Conservation (phyloP, 2,329 filamentous ascomycete genomes). For the Talaromyces atroroseus region DNA sequence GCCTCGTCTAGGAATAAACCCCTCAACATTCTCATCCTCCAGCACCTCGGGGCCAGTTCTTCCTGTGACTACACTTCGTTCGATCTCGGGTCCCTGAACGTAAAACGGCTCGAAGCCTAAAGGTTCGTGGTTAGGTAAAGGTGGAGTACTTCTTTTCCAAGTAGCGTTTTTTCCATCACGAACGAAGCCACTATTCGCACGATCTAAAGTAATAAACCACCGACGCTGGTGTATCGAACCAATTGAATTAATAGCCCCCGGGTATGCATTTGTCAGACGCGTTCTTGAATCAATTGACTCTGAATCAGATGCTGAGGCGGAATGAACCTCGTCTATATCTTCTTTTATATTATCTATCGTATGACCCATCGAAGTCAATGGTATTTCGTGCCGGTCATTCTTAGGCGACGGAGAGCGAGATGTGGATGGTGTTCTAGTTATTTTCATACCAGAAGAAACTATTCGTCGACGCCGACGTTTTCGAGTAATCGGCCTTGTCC, state of each 20-base stretch:
- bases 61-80: constrained; percentile 64
- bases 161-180: constrained; percentile 16
- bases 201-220: constrained; percentile 63
- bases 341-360: constrained; percentile 14
- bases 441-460: constrained; percentile 7
- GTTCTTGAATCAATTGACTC: constrained; percentile 52
- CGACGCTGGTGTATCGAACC: constrained; percentile 61
- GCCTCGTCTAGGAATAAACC: constrained; percentile 54
- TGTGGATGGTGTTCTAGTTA: constrained; percentile 17
- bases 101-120: constrained; percentile 54
- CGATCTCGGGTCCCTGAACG: constrained; percentile 55
- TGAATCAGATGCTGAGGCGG: constrained; percentile 15
- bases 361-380: neutral
- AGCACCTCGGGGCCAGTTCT: constrained; percentile 56
- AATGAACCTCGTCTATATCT: constrained; percentile 5
- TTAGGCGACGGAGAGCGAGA: constrained; percentile 16
- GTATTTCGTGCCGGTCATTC: neutral
- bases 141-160: constrained; percentile 24
- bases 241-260: constrained; percentile 60
- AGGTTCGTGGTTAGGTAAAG: neutral
- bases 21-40: constrained; percentile 54
- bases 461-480: constrained; percentile 20
- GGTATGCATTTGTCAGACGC: constrained; percentile 59
- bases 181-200: constrained; percentile 53
- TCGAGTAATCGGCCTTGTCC: constrained; percentile 14